Percentiles rank a stretch among this genome's conserved stretches.
phyloP scores from a whole-genome alignment of 2,329 filamentous ascomycete genomes.

The Aspergillus brasiliensis region DNA sequence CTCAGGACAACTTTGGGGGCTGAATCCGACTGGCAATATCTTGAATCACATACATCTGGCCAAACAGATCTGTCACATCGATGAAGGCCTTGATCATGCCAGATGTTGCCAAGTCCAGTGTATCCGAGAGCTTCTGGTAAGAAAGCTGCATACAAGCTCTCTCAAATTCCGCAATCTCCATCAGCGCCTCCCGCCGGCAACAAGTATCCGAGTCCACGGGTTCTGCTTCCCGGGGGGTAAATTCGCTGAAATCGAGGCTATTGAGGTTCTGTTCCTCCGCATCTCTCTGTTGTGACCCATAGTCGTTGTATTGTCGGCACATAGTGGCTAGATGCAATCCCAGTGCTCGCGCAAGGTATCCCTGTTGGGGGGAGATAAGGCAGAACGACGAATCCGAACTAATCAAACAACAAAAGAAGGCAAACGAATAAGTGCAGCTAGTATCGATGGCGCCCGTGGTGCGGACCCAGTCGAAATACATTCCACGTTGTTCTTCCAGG shows the following conservation, averaged over 20 bases:
- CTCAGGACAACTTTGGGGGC: neutral
- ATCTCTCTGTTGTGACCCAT: slow-evolving; percentile 34
- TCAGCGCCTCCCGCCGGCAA: slow-evolving; percentile 5
- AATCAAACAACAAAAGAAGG: neutral
- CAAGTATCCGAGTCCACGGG: neutral
- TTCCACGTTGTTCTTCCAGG: neutral
- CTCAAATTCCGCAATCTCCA: slow-evolving; percentile 34
- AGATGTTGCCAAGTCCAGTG: slow-evolving; percentile 13
- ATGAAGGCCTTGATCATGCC: slow-evolving; percentile 29
- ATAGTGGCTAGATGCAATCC: slow-evolving; percentile 28
- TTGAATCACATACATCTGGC: slow-evolving; percentile 39
- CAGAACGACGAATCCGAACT: neutral
- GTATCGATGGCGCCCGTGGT: neutral
- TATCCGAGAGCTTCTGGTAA: slow-evolving; percentile 16
- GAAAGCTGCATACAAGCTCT: slow-evolving; percentile 19
- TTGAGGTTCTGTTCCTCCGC: slow-evolving; percentile 35
- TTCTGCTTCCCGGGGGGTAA: slow-evolving; percentile 12
- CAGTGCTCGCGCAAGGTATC: slow-evolving; percentile 13
- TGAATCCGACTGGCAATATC: slow-evolving; percentile 26
- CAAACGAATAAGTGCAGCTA: slow-evolving; percentile 6
- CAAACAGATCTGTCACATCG: slow-evolving; percentile 39
- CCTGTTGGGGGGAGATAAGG: neutral
- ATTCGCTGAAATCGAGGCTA: slow-evolving; percentile 37
- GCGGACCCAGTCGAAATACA: slow-evolving; percentile 5
- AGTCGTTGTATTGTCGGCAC: slow-evolving; percentile 41